Conservation (phyloP, 805 yeast species). For the Torulaspora microellipsoides region DNA sequence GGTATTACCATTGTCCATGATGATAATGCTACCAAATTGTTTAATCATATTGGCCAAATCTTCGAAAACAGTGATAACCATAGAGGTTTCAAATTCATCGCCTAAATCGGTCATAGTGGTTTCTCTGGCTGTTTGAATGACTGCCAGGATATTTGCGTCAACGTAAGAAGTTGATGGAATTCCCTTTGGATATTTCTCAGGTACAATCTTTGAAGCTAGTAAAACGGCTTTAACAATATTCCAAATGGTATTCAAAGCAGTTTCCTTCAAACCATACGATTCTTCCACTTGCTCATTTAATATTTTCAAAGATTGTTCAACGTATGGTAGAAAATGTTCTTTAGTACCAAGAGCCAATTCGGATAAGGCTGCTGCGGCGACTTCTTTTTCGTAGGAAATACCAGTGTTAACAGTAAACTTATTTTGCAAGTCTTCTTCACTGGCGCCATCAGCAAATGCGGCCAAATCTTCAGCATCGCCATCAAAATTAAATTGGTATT, state of each 20-base stretch:
- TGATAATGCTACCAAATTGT: slow-evolving; percentile 63
- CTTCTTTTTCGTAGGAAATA: slow-evolving; percentile 91
- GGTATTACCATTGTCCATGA: slow-evolving; percentile 55
- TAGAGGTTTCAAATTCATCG: slow-evolving; percentile 79
- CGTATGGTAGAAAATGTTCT: slow-evolving; percentile 69
- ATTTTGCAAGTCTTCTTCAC: slow-evolving; percentile 60
- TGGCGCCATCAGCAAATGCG: slow-evolving; percentile 44
- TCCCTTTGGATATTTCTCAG: slow-evolving; percentile 57
- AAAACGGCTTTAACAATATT: slow-evolving; percentile 70
- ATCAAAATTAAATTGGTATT: slow-evolving; percentile 62
- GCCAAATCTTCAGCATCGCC: slow-evolving; percentile 46
- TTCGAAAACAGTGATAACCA: slow-evolving; percentile 77
- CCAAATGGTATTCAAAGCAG: slow-evolving; percentile 81
- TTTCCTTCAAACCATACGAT: slow-evolving; percentile 87
- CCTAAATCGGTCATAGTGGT: slow-evolving; percentile 57
- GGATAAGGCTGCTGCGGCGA: slow-evolving; percentile 83
- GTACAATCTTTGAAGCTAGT: slow-evolving; percentile 42
- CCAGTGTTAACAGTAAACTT: slow-evolving; percentile 88
- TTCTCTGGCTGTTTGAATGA: slow-evolving; percentile 63
- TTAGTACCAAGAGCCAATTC: slow-evolving; percentile 89
- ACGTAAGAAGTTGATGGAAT: slow-evolving; percentile 58
- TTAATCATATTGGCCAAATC: slow-evolving; percentile 62
- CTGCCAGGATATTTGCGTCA: slow-evolving; percentile 50
- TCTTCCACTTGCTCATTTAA: slow-evolving; percentile 71
- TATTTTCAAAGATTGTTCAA: slow-evolving; percentile 61